phyloP scores from a whole-genome alignment of 2,329 filamentous ascomycete species.

The Calonectria pseudoturangicola region DNA sequence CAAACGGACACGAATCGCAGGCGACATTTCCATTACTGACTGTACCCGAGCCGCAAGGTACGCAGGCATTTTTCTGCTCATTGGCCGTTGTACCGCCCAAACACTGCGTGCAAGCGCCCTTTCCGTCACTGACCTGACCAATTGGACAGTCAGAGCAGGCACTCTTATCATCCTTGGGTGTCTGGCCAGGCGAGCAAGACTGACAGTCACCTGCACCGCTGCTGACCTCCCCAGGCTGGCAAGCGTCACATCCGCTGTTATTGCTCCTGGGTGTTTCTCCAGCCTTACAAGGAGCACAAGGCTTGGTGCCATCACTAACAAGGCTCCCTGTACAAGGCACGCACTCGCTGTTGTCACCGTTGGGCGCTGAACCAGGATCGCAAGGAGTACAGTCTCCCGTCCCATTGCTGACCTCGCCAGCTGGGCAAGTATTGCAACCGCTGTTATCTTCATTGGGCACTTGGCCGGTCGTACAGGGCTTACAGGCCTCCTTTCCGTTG shows the following conservation, averaged over 20 bases:
- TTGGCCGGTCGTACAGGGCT: neutral
- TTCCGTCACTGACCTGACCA: neutral
- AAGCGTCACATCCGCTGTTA: neutral
- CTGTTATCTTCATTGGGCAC: neutral
- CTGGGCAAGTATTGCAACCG: neutral
- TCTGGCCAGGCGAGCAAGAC: slow-evolving; percentile 1
- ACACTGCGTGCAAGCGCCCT: neutral
- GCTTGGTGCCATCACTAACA: neutral
- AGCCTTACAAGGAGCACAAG: neutral
- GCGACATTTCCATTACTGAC: neutral
- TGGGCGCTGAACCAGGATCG: neutral
- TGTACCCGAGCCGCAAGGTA: neutral
- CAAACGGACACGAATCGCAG: neutral
- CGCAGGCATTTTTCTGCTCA: neutral
- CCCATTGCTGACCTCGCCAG: neutral
- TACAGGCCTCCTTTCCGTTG: slow-evolving; percentile 2
- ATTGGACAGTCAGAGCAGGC: neutral
- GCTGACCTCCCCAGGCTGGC: neutral
- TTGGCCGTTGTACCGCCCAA: neutral
- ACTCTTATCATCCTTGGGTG: neutral
- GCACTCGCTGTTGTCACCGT: slow-evolving; percentile 4
- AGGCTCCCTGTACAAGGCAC: neutral
- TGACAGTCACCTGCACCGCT: neutral
- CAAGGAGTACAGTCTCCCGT: neutral
- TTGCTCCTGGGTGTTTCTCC: neutral